Evolutionary conservation across 768 basidiomycete species (phyloP).

Genomic region (Tricholoma hemisulphureum): DNA sequence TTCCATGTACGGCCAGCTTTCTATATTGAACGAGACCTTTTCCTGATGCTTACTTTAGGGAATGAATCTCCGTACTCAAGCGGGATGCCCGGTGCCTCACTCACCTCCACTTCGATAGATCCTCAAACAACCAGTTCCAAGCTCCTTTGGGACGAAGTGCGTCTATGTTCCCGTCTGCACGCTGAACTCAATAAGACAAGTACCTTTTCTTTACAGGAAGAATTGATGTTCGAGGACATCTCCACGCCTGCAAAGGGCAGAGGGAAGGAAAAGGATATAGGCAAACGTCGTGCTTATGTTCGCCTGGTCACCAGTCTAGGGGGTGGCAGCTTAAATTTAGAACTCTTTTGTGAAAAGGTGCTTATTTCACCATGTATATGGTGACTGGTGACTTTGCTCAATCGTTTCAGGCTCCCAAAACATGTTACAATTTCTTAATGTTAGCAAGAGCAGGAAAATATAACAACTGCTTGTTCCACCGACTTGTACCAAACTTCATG

Average conservation of each 20-base stretch:
- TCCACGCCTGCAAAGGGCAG: conserved; percentile 77
- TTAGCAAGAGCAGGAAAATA: conserved; percentile 90
- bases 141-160: conserved; percentile 91
- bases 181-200: background rate
- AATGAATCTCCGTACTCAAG: conserved; percentile 90
- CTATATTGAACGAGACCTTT: background rate
- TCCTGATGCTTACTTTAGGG: conserved; percentile 46
- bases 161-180: conserved; percentile 11
- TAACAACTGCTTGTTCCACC: conserved; percentile 85
- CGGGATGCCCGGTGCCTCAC: conserved; percentile 85
- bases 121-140: conserved; percentile 68
- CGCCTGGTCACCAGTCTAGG: conserved; percentile 94
- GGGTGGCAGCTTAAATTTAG: conserved; percentile 77
- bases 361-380: background rate
- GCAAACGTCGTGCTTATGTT: conserved; percentile 90
- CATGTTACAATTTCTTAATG: conserved; percentile 98
- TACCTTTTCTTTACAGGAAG: conserved; percentile 54
- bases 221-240: conserved; percentile 97
- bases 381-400: background rate
- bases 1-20: conserved; percentile 59
- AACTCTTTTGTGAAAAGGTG: conserved; percentile 88
- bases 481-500: conserved; percentile 95
- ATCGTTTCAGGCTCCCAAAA: conserved; percentile 82
- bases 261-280: conserved; percentile 90
- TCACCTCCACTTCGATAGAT: conserved; percentile 91